phyloP scores from a whole-genome alignment of 768 basidiomycete species.

The Leccinum subtestaceum region DNA sequence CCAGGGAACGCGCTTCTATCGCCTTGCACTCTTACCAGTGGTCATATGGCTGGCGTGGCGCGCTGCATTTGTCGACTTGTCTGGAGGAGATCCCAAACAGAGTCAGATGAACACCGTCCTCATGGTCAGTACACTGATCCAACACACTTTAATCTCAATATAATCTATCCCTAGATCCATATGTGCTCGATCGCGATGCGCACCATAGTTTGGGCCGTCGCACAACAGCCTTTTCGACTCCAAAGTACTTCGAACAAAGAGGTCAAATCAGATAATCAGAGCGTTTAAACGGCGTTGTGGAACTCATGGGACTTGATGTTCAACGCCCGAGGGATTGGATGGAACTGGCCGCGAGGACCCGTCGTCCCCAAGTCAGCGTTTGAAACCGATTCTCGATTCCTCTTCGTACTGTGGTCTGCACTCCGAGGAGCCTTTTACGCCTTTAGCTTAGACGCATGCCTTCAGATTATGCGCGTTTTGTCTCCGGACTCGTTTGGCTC shows the following conservation, averaged over 20 bases:
- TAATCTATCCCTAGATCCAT: slow-evolving; percentile 4
- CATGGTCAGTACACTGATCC: slow-evolving; percentile 15
- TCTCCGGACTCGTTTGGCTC: slow-evolving; percentile 39
- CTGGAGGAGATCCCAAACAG: slow-evolving; percentile 15
- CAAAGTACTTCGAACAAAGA: background rate
- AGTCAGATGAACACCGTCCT: slow-evolving; percentile 16
- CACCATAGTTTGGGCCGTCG: slow-evolving; percentile 17
- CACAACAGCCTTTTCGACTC: slow-evolving; percentile 11
- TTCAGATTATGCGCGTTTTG: slow-evolving; percentile 25
- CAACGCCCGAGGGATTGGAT: slow-evolving; percentile 26
- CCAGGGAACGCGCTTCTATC: slow-evolving; percentile 38
- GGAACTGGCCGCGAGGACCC: slow-evolving; percentile 26
- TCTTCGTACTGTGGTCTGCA: slow-evolving; percentile 12
- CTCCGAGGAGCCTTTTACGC: slow-evolving; percentile 1
- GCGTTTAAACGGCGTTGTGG: slow-evolving; percentile 20
- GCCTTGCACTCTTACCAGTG: slow-evolving; percentile 49
- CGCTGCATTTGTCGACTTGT: slow-evolving; percentile 28
- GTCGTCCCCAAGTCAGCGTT: slow-evolving; percentile 12
- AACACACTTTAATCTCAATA: background rate
- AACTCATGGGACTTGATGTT: slow-evolving; percentile 29
- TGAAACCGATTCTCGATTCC: slow-evolving; percentile 11
- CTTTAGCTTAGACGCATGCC: slow-evolving; percentile 15
- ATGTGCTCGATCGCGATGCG: slow-evolving; percentile 19
- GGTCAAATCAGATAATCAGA: background rate
- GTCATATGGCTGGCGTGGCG: slow-evolving; percentile 44